Conservation (phyloP, 1,139 yeast species). For the Pichia inconspicua region DNA sequence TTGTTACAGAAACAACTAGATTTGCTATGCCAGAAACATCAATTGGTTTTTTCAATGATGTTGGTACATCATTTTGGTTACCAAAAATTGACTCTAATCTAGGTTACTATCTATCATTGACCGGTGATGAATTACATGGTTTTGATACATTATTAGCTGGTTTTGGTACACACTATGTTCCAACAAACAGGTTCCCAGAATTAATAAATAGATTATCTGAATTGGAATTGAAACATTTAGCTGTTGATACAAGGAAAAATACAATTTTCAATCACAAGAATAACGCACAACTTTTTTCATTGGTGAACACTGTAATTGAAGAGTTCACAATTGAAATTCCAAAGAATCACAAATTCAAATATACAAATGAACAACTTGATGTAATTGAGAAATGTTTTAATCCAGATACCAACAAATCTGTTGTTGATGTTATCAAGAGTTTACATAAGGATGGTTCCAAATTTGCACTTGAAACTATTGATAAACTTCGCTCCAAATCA, state of each 20-base stretch:
- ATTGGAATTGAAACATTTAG: slow-evolving; percentile 33
- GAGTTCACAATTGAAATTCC: slow-evolving; percentile 74
- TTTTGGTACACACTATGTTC: slow-evolving; percentile 83
- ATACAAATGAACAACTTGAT: slow-evolving; percentile 46
- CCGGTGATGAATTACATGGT: slow-evolving; percentile 75
- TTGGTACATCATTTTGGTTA: slow-evolving; percentile 85
- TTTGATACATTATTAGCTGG: slow-evolving; percentile 77
- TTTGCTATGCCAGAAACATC: slow-evolving; percentile 98
- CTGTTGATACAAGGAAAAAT: slow-evolving; percentile 12
- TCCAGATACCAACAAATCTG: slow-evolving; percentile 37
- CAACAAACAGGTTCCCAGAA: slow-evolving; percentile 52
- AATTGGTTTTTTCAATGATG: slow-evolving; percentile 95
- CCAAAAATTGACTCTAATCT: slow-evolving; percentile 75
- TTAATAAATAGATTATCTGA: slow-evolving; percentile 60
- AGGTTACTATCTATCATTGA: slow-evolving; percentile 80
- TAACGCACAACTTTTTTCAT: slow-evolving; percentile 39
- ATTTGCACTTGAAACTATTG: slow-evolving; percentile 58
- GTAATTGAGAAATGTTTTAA: slow-evolving; percentile 64
- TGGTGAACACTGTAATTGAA: slow-evolving; percentile 66
- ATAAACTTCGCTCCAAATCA: slow-evolving; percentile 54
- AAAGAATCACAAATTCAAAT: slow-evolving; percentile 50
- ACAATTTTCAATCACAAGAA: slow-evolving; percentile 14
- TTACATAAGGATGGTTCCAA: slow-evolving; percentile 50
- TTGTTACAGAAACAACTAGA: slow-evolving; percentile 82
- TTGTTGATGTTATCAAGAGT: slow-evolving; percentile 55